Conservation (phyloP, 345 rosid genomes). For the Cardamine occulta region DNA sequence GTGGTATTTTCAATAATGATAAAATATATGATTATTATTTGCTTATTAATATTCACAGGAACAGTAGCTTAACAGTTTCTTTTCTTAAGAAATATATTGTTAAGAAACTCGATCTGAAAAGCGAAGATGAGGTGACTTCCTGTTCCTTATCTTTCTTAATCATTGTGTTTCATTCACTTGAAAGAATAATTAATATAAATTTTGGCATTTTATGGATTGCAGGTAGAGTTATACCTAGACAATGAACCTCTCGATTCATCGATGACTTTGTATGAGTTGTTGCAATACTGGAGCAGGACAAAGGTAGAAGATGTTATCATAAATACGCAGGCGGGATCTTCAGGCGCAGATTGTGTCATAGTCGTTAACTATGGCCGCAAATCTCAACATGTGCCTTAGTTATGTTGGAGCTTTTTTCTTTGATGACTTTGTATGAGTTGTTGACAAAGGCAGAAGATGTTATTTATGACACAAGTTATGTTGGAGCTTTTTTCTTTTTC, state of each 20-base stretch:
- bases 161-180: neutral
- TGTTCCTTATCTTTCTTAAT: neutral
- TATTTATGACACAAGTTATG: too few species aligned
- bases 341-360: neutral
- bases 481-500: too few species aligned
- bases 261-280: neutral
- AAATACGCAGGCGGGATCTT: neutral
- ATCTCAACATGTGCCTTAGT: neutral
- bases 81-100: neutral
- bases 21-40: neutral
- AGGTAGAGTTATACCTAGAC: neutral
- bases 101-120: neutral
- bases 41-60: neutral
- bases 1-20: neutral
- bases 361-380: neutral
- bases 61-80: neutral
- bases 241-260: neutral
- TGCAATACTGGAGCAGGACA: neutral
- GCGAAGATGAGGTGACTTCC: neutral
- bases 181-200: neutral
- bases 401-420: too few species aligned
- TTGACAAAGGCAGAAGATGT: too few species aligned
- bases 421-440: too few species aligned
- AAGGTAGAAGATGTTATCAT: neutral
- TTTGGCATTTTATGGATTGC: neutral